A percentile compares a stretch with the other conserved stretches of the same genome.
These are phyloP conservation scores for Excoecaria agallocha DNA, from an alignment of 345 rosid species.

Conservation along the genomic window DNA sequence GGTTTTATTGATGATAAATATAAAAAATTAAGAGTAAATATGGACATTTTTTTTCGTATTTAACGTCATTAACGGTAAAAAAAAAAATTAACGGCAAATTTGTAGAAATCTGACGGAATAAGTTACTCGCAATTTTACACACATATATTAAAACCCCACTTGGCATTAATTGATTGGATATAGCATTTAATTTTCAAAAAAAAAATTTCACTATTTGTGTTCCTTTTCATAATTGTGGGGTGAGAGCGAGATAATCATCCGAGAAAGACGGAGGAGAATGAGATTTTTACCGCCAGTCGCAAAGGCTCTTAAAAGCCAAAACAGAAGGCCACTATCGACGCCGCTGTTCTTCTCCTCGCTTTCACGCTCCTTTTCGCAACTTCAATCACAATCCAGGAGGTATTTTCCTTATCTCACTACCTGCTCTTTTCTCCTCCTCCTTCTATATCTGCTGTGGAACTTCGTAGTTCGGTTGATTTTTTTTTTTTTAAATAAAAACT, in stretches of 20 bases:
- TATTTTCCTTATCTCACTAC: conserved; percentile 9
- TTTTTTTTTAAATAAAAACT: too few species aligned
- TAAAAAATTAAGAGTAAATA: too few species aligned
- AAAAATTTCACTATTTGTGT: too few species aligned
- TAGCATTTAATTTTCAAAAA: too few species aligned
- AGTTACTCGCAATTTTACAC: too few species aligned
- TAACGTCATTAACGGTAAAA: too few species aligned
- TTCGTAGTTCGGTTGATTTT: background rate
- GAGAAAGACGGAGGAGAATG: conserved; percentile 19
- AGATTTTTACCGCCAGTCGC: conserved; percentile 13
- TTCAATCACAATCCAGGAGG: conserved; percentile 24
- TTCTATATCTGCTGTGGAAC: background rate
- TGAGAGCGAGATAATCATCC: background rate
- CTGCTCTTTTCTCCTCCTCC: background rate
- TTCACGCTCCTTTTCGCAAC: conserved; percentile 38
- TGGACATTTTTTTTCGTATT: too few species aligned
- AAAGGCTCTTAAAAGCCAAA: conserved; percentile 21
- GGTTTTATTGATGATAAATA: too few species aligned
- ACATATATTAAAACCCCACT: too few species aligned
- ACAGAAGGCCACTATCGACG: conserved; percentile 15
- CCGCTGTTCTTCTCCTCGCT: conserved; percentile 12
- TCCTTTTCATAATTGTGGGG: background rate
- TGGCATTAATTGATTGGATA: too few species aligned
- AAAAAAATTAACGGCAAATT: too few species aligned
- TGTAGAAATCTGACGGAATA: too few species aligned